A percentile compares a stretch with the other conserved stretches of the same genome.
These are phyloP conservation scores for Trapa bicornis DNA, from an alignment of 345 rosid genomes.

Conservation along the genomic window DNA sequence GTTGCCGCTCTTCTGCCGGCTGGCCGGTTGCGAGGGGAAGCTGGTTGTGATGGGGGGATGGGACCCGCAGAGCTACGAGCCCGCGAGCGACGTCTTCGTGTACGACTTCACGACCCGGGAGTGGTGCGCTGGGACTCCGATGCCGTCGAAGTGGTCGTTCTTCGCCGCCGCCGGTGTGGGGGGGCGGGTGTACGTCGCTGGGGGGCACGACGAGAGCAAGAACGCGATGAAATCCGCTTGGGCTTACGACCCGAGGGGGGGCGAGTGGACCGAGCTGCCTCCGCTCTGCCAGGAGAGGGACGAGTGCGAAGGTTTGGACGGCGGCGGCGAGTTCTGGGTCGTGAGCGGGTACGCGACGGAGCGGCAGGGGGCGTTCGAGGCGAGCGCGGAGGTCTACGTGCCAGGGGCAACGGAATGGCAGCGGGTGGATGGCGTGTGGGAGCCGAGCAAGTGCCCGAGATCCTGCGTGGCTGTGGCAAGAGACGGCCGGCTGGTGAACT, in stretches of 20 bases:
- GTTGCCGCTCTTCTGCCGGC: slow-evolving; percentile 49
- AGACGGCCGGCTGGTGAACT: slow-evolving; percentile 18
- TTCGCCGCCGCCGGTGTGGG: slow-evolving; percentile 34
- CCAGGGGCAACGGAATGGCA: slow-evolving; percentile 33
- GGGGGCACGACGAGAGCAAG: slow-evolving; percentile 64
- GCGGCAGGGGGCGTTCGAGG: slow-evolving; percentile 41
- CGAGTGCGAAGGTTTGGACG: slow-evolving; percentile 52
- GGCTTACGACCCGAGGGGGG: slow-evolving; percentile 38
- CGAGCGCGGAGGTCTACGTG: slow-evolving; percentile 31
- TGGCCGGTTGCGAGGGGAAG: slow-evolving; percentile 43
- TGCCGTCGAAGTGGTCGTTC: slow-evolving; percentile 47
- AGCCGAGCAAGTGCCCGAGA: slow-evolving; percentile 29
- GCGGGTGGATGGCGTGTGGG: slow-evolving; percentile 35
- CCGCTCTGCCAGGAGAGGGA: slow-evolving; percentile 48
- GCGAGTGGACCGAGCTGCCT: slow-evolving; percentile 46
- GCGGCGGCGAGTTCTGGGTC: slow-evolving; percentile 47
- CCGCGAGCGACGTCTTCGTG: slow-evolving; percentile 34
- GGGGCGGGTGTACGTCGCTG: slow-evolving; percentile 32
- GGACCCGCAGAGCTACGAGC: slow-evolving; percentile 47
- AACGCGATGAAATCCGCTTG: slow-evolving; percentile 48
- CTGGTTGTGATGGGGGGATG: slow-evolving; percentile 62
- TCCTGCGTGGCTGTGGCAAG: slow-evolving; percentile 17
- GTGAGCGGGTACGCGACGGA: slow-evolving; percentile 57
- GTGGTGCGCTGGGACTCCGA: slow-evolving; percentile 44
- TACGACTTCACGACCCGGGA: slow-evolving; percentile 32